Base-by-base conservation (phyloP, 495 filamentous ascomycete species). In the Poronia punctata region DNA sequence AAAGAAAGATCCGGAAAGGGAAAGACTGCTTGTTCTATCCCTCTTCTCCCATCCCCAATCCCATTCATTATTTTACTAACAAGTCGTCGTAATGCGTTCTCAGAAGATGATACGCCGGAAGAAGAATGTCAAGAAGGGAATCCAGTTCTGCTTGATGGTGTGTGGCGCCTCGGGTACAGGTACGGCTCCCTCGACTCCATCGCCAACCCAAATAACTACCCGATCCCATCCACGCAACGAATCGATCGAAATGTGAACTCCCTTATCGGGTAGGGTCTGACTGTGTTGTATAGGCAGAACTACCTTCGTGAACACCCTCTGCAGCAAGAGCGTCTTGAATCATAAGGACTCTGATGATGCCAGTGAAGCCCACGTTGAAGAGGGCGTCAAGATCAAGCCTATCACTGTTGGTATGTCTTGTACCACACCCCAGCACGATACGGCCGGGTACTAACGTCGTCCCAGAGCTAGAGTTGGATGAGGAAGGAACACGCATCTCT, bases 41-140 rank as follows among this genome's bases (percentile, higher is more conserved):
- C 24, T 45, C 35, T 33, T 32, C 15, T 45, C 24, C 36, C 7
- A 31, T 23, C 20, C 15, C 35, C n/a, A 7, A n/a, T 21, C 7
- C n/a, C 18, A 16, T 32, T 21, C 15, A 6, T 43, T 43, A 21
- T 24, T 9, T 12, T 47, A 31, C 62, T 66, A 66, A 68, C 53
- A 52, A 50, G 51, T 43, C 49, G 48, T 47, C 45, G 19, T 20
- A 28, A 53, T 59, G 53, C 56, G 52, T 47, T 57, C 52, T 43
- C 67, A 88, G 84, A 85, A 89, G 64, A 88, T 93, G 83, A 88
- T 95, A 64, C 89, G 92, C 69, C 82, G 88, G 61, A 98, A 98
- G 89, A 98, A 98, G 80, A 96, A 97, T 76, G 90, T 97, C 70
- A 98, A 98, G 84, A 98, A 97, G 83, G 92, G 92, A 52, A 96